Percentiles rank a stretch among this genome's conserved stretches.
Conservation (phyloP, 495 filamentous ascomycete genomes). For the Penicillium macrosclerotiorum region DNA sequence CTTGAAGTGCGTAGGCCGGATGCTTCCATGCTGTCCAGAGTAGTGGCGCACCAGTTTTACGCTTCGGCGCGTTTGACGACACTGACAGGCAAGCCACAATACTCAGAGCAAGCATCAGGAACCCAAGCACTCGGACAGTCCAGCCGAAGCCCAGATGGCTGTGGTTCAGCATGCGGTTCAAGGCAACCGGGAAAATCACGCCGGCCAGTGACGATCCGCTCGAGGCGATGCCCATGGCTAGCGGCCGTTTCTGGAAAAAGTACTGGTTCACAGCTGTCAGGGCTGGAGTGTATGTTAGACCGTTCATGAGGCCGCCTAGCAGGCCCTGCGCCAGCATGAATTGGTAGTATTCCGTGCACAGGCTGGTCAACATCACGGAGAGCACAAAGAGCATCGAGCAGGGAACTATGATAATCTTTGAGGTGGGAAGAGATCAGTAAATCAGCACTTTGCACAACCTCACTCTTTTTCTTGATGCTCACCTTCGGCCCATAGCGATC, state of each 20-base stretch:
- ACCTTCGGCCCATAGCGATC: constrained; percentile 26
- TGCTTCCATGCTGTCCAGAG: too few relatives aligned
- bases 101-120: constrained; percentile 54
- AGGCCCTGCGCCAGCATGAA: constrained; percentile 56
- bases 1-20: too few relatives aligned
- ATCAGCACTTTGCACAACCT: neutral
- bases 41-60: too few relatives aligned
- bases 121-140: constrained; percentile 63
- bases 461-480: neutral
- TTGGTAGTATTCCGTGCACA: constrained; percentile 55
- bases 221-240: constrained; percentile 34
- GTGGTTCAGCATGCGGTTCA: constrained; percentile 23
- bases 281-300: constrained; percentile 33
- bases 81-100: constrained; percentile 31
- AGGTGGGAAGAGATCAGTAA: neutral
- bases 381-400: constrained; percentile 25
- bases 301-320: constrained; percentile 38
- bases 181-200: constrained; percentile 28
- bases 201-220: constrained; percentile 38
- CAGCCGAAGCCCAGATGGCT: constrained; percentile 49
- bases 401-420: constrained; percentile 10
- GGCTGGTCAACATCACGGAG: constrained; percentile 49
- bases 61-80: constrained; percentile 17
- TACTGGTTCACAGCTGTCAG: constrained; percentile 30
- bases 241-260: constrained; percentile 32